Evolutionary conservation across 2,329 filamentous ascomycete species (phyloP), one percentile per base, ranked within the genome.

Genomic region (Penicillium sp.): DNA sequence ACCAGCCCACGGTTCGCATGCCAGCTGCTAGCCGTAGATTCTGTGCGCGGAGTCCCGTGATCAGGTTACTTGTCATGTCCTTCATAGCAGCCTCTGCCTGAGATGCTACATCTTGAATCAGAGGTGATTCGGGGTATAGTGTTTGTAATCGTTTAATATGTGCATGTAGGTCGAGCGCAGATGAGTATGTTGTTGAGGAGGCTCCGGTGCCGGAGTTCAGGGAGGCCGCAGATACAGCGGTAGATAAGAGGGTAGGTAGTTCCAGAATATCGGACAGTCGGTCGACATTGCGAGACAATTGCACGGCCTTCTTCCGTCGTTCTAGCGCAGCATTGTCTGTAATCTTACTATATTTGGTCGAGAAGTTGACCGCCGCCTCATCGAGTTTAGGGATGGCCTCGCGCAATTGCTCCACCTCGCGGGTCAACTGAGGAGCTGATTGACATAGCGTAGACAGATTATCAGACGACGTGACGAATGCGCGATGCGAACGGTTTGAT

Each of bases 81-180:
- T 90, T 89, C 83, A 97, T 96, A 36, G 91, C 90, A 49, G 86
- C 86, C 64, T 96, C 91, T 9, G 93, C 90, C 70, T 97, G 91
- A 2, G 76, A 70, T 9, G 86, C 81, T 18, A 97, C 87, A 22
- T 88, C 87, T 16, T 81, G 80, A 24, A 97, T 83, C 42, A 97
- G 79, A 0, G 83, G 78, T 0, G 92, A 96, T 49, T 87, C 80
- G 0, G 92, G 89, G 70, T 97, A 96, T 27, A 97, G 79, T 0
- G 86, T 85, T 57, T 92, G 86, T 5, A 99, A 80, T 7, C 94
- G 86, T 63, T 91, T 90, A 69, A 97, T 94, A 71, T 97, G 94
- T n/a, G 90, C 88, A 69, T 96, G 89, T 2, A 99, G 81, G 72
- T 99, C 94, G 32, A 99, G 80, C 0, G 92, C 92, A 0, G 91